Conservation (phyloP, 495 filamentous ascomycete genomes). For the Neurospora discreta region DNA sequence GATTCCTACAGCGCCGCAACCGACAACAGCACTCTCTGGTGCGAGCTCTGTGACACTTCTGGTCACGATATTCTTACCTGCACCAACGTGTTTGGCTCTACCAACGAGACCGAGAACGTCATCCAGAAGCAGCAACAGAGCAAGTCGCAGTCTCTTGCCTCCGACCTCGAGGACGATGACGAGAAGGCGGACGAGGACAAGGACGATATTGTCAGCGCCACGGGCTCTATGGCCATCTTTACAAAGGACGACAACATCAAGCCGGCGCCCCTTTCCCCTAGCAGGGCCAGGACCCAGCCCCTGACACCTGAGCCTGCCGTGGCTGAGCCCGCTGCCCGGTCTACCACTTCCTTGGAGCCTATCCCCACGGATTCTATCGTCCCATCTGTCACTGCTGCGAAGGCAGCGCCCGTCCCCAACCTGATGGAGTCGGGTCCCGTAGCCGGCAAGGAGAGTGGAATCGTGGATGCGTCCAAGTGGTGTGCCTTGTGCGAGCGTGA, state of each 20-base stretch:
- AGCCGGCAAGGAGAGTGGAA: conserved; percentile 68
- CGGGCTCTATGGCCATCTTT: conserved; percentile 31
- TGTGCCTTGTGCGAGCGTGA: conserved; percentile 95
- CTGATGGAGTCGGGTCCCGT: conserved; percentile 60
- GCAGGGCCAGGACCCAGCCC: conserved; percentile 32
- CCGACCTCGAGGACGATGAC: neutral
- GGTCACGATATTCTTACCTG: conserved; percentile 93
- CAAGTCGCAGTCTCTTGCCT: conserved; percentile 8
- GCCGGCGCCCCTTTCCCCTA: conserved; percentile 41
- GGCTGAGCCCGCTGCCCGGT: conserved; percentile 15
- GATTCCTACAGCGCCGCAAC: conserved; percentile 63
- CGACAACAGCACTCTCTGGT: conserved; percentile 69
- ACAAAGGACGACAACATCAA: conserved; percentile 25
- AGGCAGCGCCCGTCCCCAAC: conserved; percentile 37
- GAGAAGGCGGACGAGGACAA: conserved; percentile 21
- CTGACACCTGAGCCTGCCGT: conserved; percentile 39
- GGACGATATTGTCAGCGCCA: conserved; percentile 35
- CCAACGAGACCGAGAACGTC: neutral
- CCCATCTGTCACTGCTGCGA: neutral
- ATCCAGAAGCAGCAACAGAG: conserved; percentile 17
- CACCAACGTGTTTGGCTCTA: conserved; percentile 67
- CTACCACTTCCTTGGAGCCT: neutral
- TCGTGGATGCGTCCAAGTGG: conserved; percentile 82
- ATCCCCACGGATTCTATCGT: neutral
- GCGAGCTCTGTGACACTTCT: conserved; percentile 88